Percentiles rank a stretch among this genome's conserved stretches.
Conservation (phyloP, 805 yeast genomes). For the Maudiozyma serrabonitensis region DNA sequence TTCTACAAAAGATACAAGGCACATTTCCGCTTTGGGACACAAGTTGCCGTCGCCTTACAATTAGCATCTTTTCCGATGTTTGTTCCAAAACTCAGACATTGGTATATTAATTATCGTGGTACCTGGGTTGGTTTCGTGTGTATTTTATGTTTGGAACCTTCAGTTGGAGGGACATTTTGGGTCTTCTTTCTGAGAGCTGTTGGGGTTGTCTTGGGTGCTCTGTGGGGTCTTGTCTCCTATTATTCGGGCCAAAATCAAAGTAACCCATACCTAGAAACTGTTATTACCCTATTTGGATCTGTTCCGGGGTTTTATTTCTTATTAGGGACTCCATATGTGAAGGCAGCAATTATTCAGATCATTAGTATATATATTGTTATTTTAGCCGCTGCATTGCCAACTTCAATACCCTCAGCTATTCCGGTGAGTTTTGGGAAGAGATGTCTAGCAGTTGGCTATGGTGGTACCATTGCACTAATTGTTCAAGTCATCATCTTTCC, state of each 20-base stretch:
- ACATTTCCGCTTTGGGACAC: slow-evolving; percentile 39
- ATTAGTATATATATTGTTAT: slow-evolving; percentile 40
- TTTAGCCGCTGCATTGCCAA: slow-evolving; percentile 36
- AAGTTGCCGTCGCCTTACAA: slow-evolving; percentile 37
- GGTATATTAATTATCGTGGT: slow-evolving; percentile 41
- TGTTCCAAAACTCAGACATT: slow-evolving; percentile 36
- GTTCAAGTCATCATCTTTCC: slow-evolving; percentile 41
- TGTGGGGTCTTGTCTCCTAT: slow-evolving; percentile 41
- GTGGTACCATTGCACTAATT: slow-evolving; percentile 38
- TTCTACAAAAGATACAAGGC: slow-evolving; percentile 19
- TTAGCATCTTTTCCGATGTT: slow-evolving; percentile 44
- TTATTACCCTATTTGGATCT: slow-evolving; percentile 36
- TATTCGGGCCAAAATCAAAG: slow-evolving; percentile 35
- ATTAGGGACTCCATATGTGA: slow-evolving; percentile 39
- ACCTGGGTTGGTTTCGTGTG: slow-evolving; percentile 48
- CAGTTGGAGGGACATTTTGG: slow-evolving; percentile 42
- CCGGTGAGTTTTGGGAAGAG: slow-evolving; percentile 38
- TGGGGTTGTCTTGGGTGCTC: slow-evolving; percentile 39
- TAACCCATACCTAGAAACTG: slow-evolving; percentile 34
- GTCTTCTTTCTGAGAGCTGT: slow-evolving; percentile 38
- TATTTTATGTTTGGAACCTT: slow-evolving; percentile 39
- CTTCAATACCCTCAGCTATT: slow-evolving; percentile 31
- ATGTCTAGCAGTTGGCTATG: slow-evolving; percentile 41
- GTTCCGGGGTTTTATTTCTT: slow-evolving; percentile 38
- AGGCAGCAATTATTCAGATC: slow-evolving; percentile 41